phyloP scores from a whole-genome alignment of 805 yeast species.

The Wickerhamiella bombiphila region DNA sequence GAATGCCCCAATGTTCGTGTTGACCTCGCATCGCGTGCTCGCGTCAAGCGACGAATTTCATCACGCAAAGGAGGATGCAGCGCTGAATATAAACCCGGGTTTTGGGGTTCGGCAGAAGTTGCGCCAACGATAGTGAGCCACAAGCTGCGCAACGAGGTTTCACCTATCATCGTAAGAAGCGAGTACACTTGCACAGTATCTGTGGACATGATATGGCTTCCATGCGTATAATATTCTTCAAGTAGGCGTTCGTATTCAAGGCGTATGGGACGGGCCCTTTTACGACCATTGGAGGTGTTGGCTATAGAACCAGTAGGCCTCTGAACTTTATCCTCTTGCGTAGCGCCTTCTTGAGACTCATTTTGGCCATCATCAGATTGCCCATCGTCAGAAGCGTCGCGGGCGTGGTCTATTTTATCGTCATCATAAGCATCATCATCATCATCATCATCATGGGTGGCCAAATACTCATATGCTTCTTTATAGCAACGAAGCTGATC shows the following conservation, averaged over 20 bases:
- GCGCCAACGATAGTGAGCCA: conserved; percentile 90
- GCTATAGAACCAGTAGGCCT: conserved; percentile 1
- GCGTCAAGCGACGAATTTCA: conserved; percentile 60
- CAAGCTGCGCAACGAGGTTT: conserved; percentile 47
- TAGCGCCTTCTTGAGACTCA: conserved; percentile 16
- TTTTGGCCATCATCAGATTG: conserved; percentile 10
- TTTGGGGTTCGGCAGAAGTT: conserved; percentile 57
- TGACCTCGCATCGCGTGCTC: conserved; percentile 19
- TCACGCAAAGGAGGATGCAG: conserved; percentile 63
- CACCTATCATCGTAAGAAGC: conserved; percentile 66
- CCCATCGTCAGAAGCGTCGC: neutral
- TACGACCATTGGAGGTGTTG: conserved; percentile 7
- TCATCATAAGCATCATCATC: conserved; percentile 11
- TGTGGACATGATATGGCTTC: conserved; percentile 63
- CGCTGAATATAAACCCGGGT: conserved; percentile 55
- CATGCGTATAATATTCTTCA: conserved; percentile 70
- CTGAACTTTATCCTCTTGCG: conserved; percentile 1
- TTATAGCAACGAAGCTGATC: conserved; percentile 44
- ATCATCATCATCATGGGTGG: conserved; percentile 25
- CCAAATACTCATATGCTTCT: conserved; percentile 39
- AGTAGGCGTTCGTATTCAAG: conserved; percentile 32
- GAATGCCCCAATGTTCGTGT: conserved; percentile 14
- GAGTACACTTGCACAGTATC: conserved; percentile 70
- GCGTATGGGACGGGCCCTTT: conserved; percentile 10
- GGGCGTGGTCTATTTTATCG: conserved; percentile 14